Base-by-base conservation (phyloP, 2,329 filamentous ascomycete genomes). In the Exophiala oligosperma region DNA sequence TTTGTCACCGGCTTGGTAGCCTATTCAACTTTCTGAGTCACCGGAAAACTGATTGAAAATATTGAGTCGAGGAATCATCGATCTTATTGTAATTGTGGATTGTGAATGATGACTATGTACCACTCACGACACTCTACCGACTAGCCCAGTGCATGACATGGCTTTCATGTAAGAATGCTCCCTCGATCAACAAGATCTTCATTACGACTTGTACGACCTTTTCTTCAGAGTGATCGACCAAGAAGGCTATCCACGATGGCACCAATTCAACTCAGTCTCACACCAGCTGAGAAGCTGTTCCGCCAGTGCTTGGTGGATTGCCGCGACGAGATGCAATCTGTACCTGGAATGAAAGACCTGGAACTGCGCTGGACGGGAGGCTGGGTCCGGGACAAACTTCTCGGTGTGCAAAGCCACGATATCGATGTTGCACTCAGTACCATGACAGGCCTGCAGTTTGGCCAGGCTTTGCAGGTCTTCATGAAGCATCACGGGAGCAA, bases 331-430 rank as follows among this genome's bases (percentile, higher is more conserved):
- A 65, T 65, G 60, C 41, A 54, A n/a, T 49, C 51, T 26, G 56
- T 59, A 4, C 54, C 62, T 7, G 65, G 65, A 2, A 67, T 67
- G 65, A 60, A 63, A 28, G 55, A 56, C n/a, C 73, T 77, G 3
- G 71, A 77, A 9, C 65, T 81, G 23, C 72, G 78, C 8, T 79
- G 79, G 53, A 78, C 77, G 26, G 78, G 78, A 32, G 78, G 78
- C 28, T 80, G 78, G 78, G 78, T 80, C 40, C 72, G 78, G 43
- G 78, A 80, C 68, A 80, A 80, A 67, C 64, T 80, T 24, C 70
- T 80, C 4, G 77, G 77, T 4, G 66, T 74, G 2, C 69, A 69
- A 17, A 79, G 77, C 57, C 72, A 78, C 61, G 78, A 80, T 60
- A 79, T 80, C 49, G 78, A 80, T 60, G 75, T 80, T 38, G 76